Evolutionary conservation across 768 basidiomycete genomes (phyloP).

Genomic region (Russula lepida): DNA sequence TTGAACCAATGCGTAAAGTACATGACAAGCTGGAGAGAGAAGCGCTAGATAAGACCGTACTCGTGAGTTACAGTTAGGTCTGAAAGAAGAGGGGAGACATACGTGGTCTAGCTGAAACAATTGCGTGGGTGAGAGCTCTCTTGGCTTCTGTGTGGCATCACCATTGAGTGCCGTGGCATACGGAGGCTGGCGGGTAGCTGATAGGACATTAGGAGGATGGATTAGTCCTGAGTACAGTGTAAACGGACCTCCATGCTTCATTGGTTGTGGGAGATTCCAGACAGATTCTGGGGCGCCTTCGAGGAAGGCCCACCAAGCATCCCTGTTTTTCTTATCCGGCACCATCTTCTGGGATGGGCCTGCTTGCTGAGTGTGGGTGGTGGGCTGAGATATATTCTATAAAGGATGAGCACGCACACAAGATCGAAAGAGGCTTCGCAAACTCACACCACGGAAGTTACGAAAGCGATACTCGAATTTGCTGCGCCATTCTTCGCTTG

Average conservation of each 20-base stretch:
- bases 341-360: slow-evolving; percentile 34
- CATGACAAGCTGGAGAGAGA: slow-evolving; percentile 69
- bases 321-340: slow-evolving; percentile 65
- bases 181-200: slow-evolving; percentile 1
- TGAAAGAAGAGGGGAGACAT: slow-evolving; percentile 22
- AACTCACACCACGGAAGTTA: slow-evolving; percentile 54
- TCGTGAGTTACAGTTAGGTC: slow-evolving; percentile 19
- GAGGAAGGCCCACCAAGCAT: slow-evolving; percentile 74
- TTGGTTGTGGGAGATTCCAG: slow-evolving; percentile 50
- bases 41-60: slow-evolving; percentile 37
- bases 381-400: slow-evolving; percentile 62
- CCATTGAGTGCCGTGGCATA: not conserved
- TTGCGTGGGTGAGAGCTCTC: slow-evolving; percentile 49
- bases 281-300: slow-evolving; percentile 57
- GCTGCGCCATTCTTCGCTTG: slow-evolving; percentile 59
- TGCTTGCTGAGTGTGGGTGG: slow-evolving; percentile 38
- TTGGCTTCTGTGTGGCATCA: not conserved
- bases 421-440: not conserved
- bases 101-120: slow-evolving; percentile 63
- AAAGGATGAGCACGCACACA: not conserved
- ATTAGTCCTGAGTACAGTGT: slow-evolving; percentile 12
- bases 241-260: slow-evolving; percentile 19
- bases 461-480: slow-evolving; percentile 50
- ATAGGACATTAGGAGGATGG: not conserved
- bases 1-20: slow-evolving; percentile 81